phyloP scores from a whole-genome alignment of 2,329 filamentous ascomycete species.

The Bertia moriformis region DNA sequence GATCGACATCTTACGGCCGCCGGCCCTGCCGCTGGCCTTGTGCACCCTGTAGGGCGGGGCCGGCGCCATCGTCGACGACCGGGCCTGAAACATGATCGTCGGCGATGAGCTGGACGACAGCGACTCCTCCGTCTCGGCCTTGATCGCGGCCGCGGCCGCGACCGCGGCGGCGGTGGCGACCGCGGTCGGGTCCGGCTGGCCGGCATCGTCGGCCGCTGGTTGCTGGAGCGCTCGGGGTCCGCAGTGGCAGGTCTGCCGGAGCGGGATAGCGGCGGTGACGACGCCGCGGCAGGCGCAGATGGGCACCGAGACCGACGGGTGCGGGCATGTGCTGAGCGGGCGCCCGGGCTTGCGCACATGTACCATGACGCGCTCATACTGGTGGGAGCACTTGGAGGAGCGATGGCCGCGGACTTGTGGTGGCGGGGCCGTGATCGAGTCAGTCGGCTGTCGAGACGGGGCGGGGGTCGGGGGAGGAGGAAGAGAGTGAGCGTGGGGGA shows the following conservation, averaged over 20 bases:
- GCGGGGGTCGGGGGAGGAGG: slow-evolving; percentile 2
- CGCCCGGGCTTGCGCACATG: slow-evolving; percentile 60
- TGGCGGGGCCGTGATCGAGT: slow-evolving; percentile 29
- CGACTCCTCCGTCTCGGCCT: slow-evolving; percentile 5
- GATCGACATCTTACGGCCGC: slow-evolving; percentile 30
- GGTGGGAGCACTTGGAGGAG: slow-evolving; percentile 61
- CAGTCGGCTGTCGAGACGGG: slow-evolving; percentile 3
- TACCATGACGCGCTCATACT: slow-evolving; percentile 51
- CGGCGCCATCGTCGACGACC: slow-evolving; percentile 11
- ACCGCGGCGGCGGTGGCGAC: not conserved
- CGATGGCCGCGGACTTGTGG: slow-evolving; percentile 65
- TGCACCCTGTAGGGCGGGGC: slow-evolving; percentile 26
- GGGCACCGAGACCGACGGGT: too few relatives aligned
- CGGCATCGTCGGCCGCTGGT: slow-evolving; percentile 3
- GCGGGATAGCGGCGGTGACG: slow-evolving; percentile 50
- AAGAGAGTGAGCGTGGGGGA: slow-evolving; percentile 2
- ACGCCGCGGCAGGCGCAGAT: slow-evolving; percentile 47
- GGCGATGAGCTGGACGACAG: slow-evolving; percentile 13
- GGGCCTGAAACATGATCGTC: too few relatives aligned
- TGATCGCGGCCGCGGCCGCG: slow-evolving; percentile 2
- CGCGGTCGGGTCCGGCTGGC: not conserved
- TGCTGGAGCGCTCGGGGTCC: slow-evolving; percentile 16
- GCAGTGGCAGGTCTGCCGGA: slow-evolving; percentile 40
- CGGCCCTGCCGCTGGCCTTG: slow-evolving; percentile 22
- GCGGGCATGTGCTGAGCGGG: slow-evolving; percentile 55